phyloP scores from a whole-genome alignment of 176 grass and related monocot genomes.

The barley (Hordeum vulgare) region DNA sequence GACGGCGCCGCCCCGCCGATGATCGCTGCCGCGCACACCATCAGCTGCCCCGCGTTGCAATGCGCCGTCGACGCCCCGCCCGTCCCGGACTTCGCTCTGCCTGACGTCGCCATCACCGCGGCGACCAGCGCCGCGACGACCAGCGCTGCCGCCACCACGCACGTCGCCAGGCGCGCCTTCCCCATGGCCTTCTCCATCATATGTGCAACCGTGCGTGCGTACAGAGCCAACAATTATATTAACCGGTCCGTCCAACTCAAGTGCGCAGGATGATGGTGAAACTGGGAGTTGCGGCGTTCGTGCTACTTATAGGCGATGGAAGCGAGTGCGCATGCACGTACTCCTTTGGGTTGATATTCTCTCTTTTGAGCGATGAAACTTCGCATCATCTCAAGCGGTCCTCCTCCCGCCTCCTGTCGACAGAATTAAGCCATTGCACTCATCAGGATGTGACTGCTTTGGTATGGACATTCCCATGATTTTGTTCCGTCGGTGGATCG shows the following conservation, averaged over 20 bases:
- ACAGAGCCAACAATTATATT: neutral
- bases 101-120: neutral
- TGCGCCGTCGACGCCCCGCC: neutral
- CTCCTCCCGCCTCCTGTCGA: neutral
- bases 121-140: neutral
- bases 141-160: neutral
- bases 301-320: neutral
- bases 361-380: neutral
- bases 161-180: neutral
- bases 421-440: neutral
- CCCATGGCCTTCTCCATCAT: neutral
- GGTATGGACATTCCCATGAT: neutral
- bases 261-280: neutral
- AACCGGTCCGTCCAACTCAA: neutral
- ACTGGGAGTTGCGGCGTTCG: neutral
- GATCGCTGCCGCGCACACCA: slow-evolving; percentile 26
- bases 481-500: neutral
- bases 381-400: neutral
- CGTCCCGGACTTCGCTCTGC: neutral
- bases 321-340: neutral
- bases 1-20: slow-evolving; percentile 6
- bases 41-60: slow-evolving; percentile 19
- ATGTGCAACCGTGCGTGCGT: neutral
- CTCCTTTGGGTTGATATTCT: neutral
- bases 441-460: neutral